Evolutionary conservation across 805 yeast genomes (phyloP).

Genomic region (Candida maltosa): DNA sequence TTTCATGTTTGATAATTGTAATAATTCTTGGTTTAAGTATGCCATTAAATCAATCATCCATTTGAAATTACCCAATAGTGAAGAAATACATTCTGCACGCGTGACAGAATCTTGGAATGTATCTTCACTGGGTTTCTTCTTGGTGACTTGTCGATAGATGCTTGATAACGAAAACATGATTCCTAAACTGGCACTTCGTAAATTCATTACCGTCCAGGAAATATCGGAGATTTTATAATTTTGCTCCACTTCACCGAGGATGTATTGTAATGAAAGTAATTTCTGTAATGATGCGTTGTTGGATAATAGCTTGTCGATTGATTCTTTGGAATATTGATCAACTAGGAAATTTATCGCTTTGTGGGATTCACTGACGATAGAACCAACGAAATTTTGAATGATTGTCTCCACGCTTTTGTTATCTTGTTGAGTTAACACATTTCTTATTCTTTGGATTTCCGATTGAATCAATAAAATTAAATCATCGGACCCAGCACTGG

Average conservation of each 20-base stretch:
- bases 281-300: conserved; percentile 81
- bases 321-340: conserved; percentile 63
- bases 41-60: conserved; percentile 84
- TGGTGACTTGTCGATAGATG: conserved; percentile 62
- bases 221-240: conserved; percentile 42
- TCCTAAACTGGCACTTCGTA: conserved; percentile 70
- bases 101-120: conserved; percentile 50
- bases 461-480: conserved; percentile 53
- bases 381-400: conserved; percentile 27
- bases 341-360: conserved; percentile 71
- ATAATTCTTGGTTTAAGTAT: conserved; percentile 68
- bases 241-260: conserved; percentile 47
- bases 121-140: conserved; percentile 52
- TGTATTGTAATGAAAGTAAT: conserved; percentile 64
- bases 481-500: conserved; percentile 68
- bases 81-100: conserved; percentile 60
- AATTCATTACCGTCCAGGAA: conserved; percentile 63
- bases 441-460: conserved; percentile 32
- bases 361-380: conserved; percentile 64
- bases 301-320: conserved; percentile 69
- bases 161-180: conserved; percentile 59
- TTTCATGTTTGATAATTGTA: conserved; percentile 39
- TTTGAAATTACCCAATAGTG: conserved; percentile 70
- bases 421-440: conserved; percentile 12
- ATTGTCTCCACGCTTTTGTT: conserved; percentile 8